phyloP scores from a whole-genome alignment of 208 protist species.

The Crithidia sp. region DNA sequence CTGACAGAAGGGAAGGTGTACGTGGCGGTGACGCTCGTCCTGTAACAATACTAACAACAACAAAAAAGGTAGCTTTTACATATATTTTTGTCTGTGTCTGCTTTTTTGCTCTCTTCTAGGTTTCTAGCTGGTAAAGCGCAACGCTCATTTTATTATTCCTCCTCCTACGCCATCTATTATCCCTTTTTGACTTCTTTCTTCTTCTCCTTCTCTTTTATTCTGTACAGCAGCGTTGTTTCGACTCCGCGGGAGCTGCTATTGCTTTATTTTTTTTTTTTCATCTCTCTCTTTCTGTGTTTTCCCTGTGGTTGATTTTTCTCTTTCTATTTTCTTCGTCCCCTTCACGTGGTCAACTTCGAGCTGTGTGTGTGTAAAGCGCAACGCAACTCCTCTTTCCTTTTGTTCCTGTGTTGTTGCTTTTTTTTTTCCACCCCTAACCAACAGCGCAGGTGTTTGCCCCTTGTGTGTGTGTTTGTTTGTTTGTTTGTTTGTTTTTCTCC shows the following conservation, averaged over 20 bases:
- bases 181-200: background rate
- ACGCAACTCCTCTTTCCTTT: no score
- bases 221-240: background rate
- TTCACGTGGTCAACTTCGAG: no score
- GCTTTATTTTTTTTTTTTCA: slow-evolving; percentile 1
- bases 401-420: no score
- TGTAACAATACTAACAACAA: background rate
- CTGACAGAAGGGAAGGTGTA: background rate
- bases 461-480: slow-evolving; percentile 3
- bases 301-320: background rate
- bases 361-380: no score
- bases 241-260: background rate
- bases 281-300: slow-evolving; percentile 21
- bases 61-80: background rate
- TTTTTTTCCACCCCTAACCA: no score
- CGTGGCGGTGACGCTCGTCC: background rate
- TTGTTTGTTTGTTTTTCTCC: slow-evolving; percentile 3
- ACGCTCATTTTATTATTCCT: no score
- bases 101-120: slow-evolving; percentile 11
- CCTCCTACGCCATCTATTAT: no score
- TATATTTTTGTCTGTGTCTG: background rate
- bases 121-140: no score
- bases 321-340: slow-evolving; percentile 9
- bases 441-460: background rate
- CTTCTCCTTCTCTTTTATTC: slow-evolving; percentile 4